Conservation (phyloP, 1,139 yeast species). For the Candida smagusa region DNA sequence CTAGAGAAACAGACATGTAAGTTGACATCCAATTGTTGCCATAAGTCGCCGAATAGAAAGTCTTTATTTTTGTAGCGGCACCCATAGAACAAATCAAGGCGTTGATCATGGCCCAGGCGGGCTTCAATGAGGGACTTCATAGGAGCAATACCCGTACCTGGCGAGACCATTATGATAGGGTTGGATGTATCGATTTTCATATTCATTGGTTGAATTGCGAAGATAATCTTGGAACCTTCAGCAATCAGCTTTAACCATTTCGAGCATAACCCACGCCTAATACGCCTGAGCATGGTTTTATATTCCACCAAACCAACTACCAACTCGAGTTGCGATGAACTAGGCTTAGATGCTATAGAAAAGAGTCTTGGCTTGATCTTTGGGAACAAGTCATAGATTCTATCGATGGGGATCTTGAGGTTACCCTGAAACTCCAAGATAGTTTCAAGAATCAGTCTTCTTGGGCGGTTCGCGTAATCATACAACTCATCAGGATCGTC, state of each 20-base stretch:
- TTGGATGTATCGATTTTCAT: conserved; percentile 30
- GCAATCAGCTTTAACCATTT: conserved; percentile 60
- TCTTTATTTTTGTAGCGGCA: conserved; percentile 69
- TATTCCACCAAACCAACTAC: conserved; percentile 86
- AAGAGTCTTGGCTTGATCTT: conserved; percentile 74
- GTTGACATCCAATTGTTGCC: conserved; percentile 37
- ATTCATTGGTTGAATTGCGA: conserved; percentile 51
- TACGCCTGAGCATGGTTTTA: conserved; percentile 71
- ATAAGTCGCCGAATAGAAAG: conserved; percentile 53
- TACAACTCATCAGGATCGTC: conserved; percentile 77
- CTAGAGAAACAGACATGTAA: conserved; percentile 20
- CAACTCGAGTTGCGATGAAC: conserved; percentile 47
- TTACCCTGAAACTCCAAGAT: conserved; percentile 72
- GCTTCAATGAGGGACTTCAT: conserved; percentile 62
- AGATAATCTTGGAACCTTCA: conserved; percentile 49
- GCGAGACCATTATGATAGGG: conserved; percentile 73
- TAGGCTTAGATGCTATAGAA: conserved; percentile 70
- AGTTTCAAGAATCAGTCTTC: conserved; percentile 83
- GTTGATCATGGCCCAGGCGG: conserved; percentile 9
- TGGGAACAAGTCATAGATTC: conserved; percentile 76
- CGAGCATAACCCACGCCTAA: conserved; percentile 82
- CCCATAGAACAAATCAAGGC: conserved; percentile 66
- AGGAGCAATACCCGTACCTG: conserved; percentile 95
- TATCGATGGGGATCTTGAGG: conserved; percentile 68
- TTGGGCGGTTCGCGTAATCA: conserved; percentile 87